Percentiles rank a stretch among this genome's conserved stretches.
These are phyloP conservation scores for Monosporozyma yasuniensis DNA, from an alignment of 805 yeast species.

Conservation along the genomic window DNA sequence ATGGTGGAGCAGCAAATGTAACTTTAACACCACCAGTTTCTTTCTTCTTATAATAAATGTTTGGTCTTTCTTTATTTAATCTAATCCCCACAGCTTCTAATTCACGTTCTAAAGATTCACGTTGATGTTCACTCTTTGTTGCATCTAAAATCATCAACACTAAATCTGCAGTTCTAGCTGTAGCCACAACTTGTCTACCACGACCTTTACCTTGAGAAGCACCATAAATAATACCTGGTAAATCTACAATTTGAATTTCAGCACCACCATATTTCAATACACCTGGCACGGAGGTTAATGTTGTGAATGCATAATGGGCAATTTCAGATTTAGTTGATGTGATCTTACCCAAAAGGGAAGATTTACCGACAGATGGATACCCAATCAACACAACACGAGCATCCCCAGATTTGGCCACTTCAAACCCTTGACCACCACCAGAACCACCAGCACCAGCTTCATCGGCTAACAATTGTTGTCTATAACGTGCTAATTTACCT, in stretches of 20 bases:
- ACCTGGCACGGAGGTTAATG: conserved; percentile 94
- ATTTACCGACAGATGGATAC: conserved; percentile 96
- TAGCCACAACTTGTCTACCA: conserved; percentile 93
- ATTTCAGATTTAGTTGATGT: conserved; percentile 92
- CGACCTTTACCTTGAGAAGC: conserved; percentile 97
- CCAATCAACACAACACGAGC: conserved; percentile 94
- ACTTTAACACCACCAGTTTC: conserved; percentile 88
- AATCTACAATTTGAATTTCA: conserved; percentile 92
- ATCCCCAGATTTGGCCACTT: conserved; percentile 91
- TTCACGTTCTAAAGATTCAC: conserved; percentile 79
- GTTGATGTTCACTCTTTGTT: conserved; percentile 84
- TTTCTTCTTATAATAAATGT: conserved; percentile 64
- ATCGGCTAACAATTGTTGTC: conserved; percentile 88
- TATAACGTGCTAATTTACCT: conserved; percentile 87
- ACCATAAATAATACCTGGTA: conserved; percentile 95
- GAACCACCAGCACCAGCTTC: conserved; percentile 55
- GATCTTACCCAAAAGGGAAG: conserved; percentile 78
- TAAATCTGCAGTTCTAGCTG: conserved; percentile 90
- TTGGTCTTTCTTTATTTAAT: conserved; percentile 72
- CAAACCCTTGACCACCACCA: conserved; percentile 82
- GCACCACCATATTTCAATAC: conserved; percentile 93
- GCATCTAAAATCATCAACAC: conserved; percentile 93
- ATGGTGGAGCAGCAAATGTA: conserved; percentile 70
- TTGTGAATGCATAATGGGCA: conserved; percentile 92
- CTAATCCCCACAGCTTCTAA: conserved; percentile 91